Base-by-base conservation (phyloP, 2,329 filamentous ascomycete genomes). In the Aspergillus brunneoviolaceus region DNA sequence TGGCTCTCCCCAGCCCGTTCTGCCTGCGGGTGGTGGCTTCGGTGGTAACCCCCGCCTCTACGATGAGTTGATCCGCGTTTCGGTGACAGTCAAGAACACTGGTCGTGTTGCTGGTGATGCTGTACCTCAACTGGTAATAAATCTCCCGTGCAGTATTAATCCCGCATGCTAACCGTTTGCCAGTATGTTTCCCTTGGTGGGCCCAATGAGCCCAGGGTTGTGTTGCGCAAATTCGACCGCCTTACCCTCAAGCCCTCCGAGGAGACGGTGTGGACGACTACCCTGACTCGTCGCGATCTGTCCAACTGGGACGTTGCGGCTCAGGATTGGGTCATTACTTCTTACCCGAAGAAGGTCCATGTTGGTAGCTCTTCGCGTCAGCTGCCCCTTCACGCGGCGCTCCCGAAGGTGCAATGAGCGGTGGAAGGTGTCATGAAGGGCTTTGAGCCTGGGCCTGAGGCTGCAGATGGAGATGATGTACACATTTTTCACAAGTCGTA, bases 271-370 rank as follows among this genome's bases (percentile, higher is more conserved):
- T 96, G 95, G 80, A 81, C 75, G 0, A 87, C 85, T 0, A 83
- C 87, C 16, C 76, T 97, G 58, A 92, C 87, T 5, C 84, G 93
- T 45, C 87, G 92, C 59, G 94, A 97, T 71, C 67, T 97, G 58
- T 92, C 89, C 73, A 95, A 92, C 79, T 97, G 94, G 93, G 91
- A 96, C 67, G 80, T 85, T 0, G 81, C 72, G 1, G 74, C 78
- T n/a, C 93, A 97, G 81, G 88, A 97, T 80, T 98, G 94, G 93
- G 84, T 92, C 50, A 80, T 88, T 57, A 80, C 79, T 31, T 68
- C 78, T 23, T 80, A 85, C 66, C 75, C 80, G 55, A 87, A 87
- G 80, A 86, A 79, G 59, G 81, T 86, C 47, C 84, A 83, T 63
- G 85, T 88, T 5, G 86, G 86, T 27, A 81, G 77, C 64, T 85